Conservation (phyloP, 768 basidiomycete genomes). For the Macrolepiota fuliginosa region DNA sequence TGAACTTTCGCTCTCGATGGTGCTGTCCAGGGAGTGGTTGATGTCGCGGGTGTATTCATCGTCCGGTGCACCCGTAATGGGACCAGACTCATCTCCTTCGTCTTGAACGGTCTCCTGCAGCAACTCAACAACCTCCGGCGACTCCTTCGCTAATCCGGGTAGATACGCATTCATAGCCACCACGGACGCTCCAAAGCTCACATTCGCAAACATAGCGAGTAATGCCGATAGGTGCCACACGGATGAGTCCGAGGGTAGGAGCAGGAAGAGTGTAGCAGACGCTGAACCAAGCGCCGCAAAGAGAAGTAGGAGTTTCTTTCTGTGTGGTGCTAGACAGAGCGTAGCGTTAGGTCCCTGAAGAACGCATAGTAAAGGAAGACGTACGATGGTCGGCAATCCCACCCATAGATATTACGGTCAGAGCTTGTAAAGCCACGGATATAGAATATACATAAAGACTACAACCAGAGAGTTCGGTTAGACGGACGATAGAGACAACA, state of each 20-base stretch:
- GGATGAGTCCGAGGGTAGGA: constrained; percentile 67
- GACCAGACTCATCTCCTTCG: constrained; percentile 16
- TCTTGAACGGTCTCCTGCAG: constrained; percentile 31
- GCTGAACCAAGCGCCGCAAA: constrained; percentile 75
- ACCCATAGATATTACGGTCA: constrained; percentile 95
- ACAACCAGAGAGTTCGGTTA: neutral
- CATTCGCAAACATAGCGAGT: constrained; percentile 76
- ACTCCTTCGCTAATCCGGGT: constrained; percentile 65
- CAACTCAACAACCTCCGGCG: constrained; percentile 52
- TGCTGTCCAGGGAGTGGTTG: constrained; percentile 18
- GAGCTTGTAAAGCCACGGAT: constrained; percentile 84
- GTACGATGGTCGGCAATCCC: constrained; percentile 86
- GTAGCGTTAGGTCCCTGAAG: constrained; percentile 2
- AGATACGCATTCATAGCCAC: constrained; percentile 93
- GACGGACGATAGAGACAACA: neutral
- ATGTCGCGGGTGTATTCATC: neutral
- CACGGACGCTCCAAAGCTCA: constrained; percentile 80
- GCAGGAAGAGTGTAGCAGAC: constrained; percentile 67
- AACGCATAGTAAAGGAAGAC: constrained; percentile 25
- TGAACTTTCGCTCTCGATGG: constrained; percentile 22
- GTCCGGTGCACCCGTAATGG: constrained; percentile 8
- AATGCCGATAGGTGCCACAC: constrained; percentile 69
- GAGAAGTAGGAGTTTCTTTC: constrained; percentile 72
- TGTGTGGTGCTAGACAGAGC: constrained; percentile 48
- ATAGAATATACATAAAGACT: constrained; percentile 88